These are phyloP conservation scores for Arthromyces matolae DNA, from an alignment of 768 basidiomycete genomes.

Conservation along the genomic window DNA sequence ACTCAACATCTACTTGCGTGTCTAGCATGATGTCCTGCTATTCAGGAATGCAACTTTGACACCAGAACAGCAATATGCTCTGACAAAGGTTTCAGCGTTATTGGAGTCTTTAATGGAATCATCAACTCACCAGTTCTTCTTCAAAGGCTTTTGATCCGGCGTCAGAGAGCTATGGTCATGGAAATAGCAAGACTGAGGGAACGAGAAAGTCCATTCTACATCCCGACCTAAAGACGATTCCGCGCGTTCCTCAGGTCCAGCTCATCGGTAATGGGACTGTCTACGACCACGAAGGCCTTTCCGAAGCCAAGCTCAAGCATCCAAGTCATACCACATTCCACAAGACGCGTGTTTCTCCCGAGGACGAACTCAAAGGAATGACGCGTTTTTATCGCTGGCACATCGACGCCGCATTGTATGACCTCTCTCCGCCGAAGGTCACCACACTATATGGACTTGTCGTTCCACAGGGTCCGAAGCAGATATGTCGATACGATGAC, in stretches of 20 bases:
- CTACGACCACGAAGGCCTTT: conserved; percentile 76
- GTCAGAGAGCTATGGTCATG: conserved; percentile 73
- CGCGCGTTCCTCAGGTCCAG: conserved; percentile 84
- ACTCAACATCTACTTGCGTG: background rate
- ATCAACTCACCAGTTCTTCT: no score
- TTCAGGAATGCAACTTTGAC: conserved; percentile 67
- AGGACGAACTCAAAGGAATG: conserved; percentile 71
- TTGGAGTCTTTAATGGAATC: no score
- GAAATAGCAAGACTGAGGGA: conserved; percentile 79
- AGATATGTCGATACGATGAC: conserved; percentile 78
- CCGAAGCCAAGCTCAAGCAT: conserved; percentile 77
- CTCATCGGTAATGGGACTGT: conserved; percentile 87
- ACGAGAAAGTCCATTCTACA: conserved; percentile 80
- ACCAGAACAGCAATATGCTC: conserved; percentile 79
- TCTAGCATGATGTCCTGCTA: conserved; percentile 66
- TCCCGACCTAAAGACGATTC: conserved; percentile 88
- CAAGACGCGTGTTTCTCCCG: conserved; percentile 67
- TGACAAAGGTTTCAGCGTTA: conserved; percentile 75
- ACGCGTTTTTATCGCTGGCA: conserved; percentile 94
- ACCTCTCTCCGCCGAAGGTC: conserved; percentile 73
- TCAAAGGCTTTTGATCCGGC: conserved; percentile 74
- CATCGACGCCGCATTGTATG: conserved; percentile 84
- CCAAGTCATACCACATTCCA: conserved; percentile 86
- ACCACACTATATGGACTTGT: conserved; percentile 80
- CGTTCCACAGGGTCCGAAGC: conserved; percentile 62